phyloP scores from a whole-genome alignment of 495 filamentous ascomycete genomes.

The Neurospora sp. region DNA sequence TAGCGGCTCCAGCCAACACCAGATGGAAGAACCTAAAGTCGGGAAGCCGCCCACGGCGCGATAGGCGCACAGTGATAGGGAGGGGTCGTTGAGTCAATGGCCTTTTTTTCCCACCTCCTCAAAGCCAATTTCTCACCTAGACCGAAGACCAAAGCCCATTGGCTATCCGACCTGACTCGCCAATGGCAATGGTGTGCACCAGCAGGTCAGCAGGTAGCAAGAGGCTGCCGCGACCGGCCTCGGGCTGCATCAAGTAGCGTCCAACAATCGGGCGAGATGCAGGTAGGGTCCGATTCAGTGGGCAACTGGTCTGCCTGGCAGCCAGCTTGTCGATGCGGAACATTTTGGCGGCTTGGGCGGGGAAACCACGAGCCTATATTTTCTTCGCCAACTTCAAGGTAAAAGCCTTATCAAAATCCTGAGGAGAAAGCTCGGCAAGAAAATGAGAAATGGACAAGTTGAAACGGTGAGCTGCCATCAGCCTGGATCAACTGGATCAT shows the following conservation, averaged over 20 bases:
- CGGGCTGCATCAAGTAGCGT: neutral
- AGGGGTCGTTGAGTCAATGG: neutral
- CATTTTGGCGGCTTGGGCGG: neutral
- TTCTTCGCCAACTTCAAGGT: neutral
- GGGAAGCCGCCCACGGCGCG: neutral
- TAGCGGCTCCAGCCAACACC: neutral
- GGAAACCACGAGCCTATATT: neutral
- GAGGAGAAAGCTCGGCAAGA: neutral
- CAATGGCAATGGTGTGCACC: neutral
- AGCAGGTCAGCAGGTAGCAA: neutral
- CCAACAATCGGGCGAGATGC: neutral
- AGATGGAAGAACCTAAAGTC: neutral
- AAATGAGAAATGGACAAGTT: neutral
- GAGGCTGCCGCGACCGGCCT: neutral
- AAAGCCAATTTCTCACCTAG: neutral
- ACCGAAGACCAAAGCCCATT: neutral
- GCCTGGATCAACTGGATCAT: conserved; percentile 1
- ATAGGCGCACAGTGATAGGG: neutral
- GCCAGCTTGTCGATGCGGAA: neutral
- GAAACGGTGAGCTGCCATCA: neutral
- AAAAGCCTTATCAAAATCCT: neutral
- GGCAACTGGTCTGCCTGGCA: neutral
- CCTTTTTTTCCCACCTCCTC: neutral
- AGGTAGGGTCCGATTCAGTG: neutral
- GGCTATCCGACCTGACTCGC: neutral